Conservation (phyloP, 768 basidiomycete species). For the Gymnopilus dilepis region DNA sequence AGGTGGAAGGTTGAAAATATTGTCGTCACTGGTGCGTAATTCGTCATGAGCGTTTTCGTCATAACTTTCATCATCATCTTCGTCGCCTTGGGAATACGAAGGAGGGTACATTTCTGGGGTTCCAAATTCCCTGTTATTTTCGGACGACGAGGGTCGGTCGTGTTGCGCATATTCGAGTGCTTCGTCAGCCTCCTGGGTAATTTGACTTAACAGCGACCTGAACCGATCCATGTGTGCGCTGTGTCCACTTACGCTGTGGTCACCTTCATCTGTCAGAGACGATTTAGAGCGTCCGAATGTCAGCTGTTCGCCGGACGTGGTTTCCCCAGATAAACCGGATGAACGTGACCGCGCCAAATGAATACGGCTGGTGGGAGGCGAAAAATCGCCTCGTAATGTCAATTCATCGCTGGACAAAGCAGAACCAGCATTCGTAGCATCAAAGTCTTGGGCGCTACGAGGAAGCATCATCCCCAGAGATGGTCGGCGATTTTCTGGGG, state of each 20-base stretch:
- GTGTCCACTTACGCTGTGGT: slow-evolving; percentile 38
- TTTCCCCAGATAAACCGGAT: slow-evolving; percentile 29
- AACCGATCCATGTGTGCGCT: slow-evolving; percentile 55
- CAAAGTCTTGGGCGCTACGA: slow-evolving; percentile 15
- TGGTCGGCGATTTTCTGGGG: slow-evolving; percentile 1
- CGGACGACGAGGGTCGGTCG: slow-evolving; percentile 27
- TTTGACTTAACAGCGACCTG: slow-evolving; percentile 52
- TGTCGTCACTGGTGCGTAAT: slow-evolving; percentile 14
- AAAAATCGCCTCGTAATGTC: slow-evolving; percentile 21
- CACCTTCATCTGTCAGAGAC: slow-evolving; percentile 23
- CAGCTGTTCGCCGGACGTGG: slow-evolving; percentile 18
- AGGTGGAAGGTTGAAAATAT: slow-evolving; percentile 31
- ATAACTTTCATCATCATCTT: slow-evolving; percentile 29
- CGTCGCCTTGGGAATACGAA: slow-evolving; percentile 23
- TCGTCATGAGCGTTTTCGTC: slow-evolving; percentile 19
- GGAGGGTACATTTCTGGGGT: slow-evolving; percentile 16
- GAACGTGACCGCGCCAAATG: slow-evolving; percentile 29
- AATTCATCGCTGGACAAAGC: slow-evolving; percentile 24
- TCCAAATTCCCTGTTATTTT: slow-evolving; percentile 15
- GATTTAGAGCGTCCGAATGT: slow-evolving; percentile 10
- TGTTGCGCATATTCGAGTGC: slow-evolving; percentile 43
- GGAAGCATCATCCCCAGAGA: slow-evolving; percentile 13
- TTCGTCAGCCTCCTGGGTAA: slow-evolving; percentile 58
- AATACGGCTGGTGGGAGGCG: slow-evolving; percentile 23
- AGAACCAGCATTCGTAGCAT: slow-evolving; percentile 23